Evolutionary conservation across 1,284 basidiomycete genomes (phyloP).

Genomic region (Chalciporus sp.): DNA sequence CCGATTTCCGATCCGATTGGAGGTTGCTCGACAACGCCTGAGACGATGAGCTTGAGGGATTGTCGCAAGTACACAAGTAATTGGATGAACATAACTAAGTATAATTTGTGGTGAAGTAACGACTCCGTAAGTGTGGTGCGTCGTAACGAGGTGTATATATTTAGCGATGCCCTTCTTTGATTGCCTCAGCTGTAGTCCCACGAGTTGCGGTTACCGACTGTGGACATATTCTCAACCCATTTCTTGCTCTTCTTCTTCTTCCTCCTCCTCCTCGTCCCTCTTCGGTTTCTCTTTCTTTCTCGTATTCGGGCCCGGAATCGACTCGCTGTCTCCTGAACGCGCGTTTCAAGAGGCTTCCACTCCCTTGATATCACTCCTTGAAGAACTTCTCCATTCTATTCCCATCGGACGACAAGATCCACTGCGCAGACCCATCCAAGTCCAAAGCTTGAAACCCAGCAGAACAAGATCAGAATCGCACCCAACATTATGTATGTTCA

Average conservation of each 20-base stretch:
- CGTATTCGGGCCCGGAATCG: slow-evolving; percentile 11
- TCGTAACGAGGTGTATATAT: not conserved
- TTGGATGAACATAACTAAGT: not conserved
- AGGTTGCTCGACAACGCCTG: not conserved
- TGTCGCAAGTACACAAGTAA: not conserved
- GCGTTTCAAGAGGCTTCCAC: slow-evolving; percentile 32
- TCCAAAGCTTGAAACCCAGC: slow-evolving; percentile 36
- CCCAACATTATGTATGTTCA: slow-evolving; percentile 66
- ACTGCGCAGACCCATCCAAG: slow-evolving; percentile 46
- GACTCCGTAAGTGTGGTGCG: not conserved
- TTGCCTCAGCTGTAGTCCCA: slow-evolving; percentile 23
- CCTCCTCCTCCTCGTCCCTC: slow-evolving; percentile 1
- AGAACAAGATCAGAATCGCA: slow-evolving; percentile 44
- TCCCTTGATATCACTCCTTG: slow-evolving; percentile 40
- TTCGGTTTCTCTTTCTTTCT: slow-evolving; percentile 1
- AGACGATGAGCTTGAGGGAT: slow-evolving; percentile 5
- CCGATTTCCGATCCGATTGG: slow-evolving; percentile 1
- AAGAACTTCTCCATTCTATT: not conserved
- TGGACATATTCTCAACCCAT: not conserved
- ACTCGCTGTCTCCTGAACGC: slow-evolving; percentile 28
- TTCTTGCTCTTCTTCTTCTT: not conserved
- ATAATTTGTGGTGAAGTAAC: not conserved
- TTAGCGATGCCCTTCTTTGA: slow-evolving; percentile 22
- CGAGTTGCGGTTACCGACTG: slow-evolving; percentile 25
- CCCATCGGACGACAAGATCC: slow-evolving; percentile 63